These are phyloP conservation scores for Castanea mollissima DNA, from an alignment of 306 rosid species.

Conservation along the genomic window DNA sequence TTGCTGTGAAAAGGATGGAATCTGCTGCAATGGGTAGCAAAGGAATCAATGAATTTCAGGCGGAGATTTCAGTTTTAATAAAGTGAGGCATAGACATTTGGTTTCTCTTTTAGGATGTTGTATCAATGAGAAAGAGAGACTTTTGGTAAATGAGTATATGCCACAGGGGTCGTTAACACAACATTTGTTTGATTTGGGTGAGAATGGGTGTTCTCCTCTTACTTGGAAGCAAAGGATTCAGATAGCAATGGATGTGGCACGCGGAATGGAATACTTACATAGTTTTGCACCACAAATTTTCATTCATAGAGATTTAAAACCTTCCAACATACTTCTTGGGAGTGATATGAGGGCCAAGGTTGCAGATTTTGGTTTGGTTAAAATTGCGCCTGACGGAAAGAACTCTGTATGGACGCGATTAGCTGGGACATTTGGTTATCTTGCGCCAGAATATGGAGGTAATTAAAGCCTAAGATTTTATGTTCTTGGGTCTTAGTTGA, in stretches of 20 bases:
- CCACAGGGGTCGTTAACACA: constrained; percentile 85
- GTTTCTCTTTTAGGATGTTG: constrained; percentile 82
- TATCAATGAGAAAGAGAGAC: constrained; percentile 76
- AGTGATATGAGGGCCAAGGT: constrained; percentile 92
- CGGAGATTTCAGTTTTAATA: constrained; percentile 82
- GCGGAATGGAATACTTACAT: constrained; percentile 87
- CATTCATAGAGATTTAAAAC: constrained; percentile 89
- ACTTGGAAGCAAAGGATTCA: constrained; percentile 77
- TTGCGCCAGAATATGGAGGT: constrained; percentile 96
- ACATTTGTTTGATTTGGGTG: constrained; percentile 70
- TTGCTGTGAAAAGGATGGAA: constrained; percentile 89
- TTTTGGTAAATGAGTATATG: constrained; percentile 83
- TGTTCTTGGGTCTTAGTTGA: not conserved
- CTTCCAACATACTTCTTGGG: constrained; percentile 77
- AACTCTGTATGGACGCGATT: constrained; percentile 73
- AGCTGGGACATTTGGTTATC: constrained; percentile 93
- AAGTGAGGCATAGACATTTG: constrained; percentile 84
- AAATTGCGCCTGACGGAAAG: constrained; percentile 75
- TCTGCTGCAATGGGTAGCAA: constrained; percentile 63
- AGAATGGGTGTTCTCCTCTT: constrained; percentile 50
- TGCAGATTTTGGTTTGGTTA: constrained; percentile 83
- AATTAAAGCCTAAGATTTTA: constrained; percentile 9
- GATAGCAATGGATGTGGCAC: constrained; percentile 84
- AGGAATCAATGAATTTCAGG: constrained; percentile 77
- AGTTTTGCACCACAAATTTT: constrained; percentile 89